Evolutionary conservation across 176 grass and related monocot genomes (phyloP).

Genomic region (Alopecurus myosuroides): DNA sequence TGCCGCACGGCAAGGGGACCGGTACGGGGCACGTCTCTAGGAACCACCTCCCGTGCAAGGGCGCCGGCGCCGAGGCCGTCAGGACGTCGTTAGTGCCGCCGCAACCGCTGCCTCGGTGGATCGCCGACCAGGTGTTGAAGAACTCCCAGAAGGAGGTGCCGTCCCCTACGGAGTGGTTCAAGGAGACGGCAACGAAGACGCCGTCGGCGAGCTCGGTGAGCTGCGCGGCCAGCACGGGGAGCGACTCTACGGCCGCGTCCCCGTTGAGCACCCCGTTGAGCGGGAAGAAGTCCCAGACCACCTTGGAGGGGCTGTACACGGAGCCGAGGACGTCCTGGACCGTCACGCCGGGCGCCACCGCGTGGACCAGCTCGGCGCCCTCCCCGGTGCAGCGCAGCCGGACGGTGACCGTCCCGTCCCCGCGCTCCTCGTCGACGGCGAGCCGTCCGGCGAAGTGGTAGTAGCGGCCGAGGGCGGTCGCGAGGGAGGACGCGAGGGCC

Average conservation of each 20-base stretch:
- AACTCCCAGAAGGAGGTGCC: neutral
- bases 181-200: neutral
- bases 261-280: neutral
- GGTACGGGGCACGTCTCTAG: too few relatives aligned
- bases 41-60: too few relatives aligned
- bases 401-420: neutral
- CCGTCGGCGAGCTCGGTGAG: neutral
- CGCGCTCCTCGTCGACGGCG: too few relatives aligned
- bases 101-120: neutral
- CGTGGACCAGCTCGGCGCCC: neutral
- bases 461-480: too few relatives aligned
- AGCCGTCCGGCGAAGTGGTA: too few relatives aligned
- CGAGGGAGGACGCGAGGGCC: too few relatives aligned
- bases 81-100: too few relatives aligned
- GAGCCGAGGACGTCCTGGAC: neutral
- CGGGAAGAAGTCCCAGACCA: neutral
- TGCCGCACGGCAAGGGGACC: too few relatives aligned
- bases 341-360: neutral
- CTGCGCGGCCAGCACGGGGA: neutral
- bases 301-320: neutral
- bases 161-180: neutral
- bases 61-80: too few relatives aligned
- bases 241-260: neutral
- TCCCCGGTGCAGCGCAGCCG: neutral
- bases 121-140: constrained; percentile 6